Base-by-base conservation (phyloP, 2,329 filamentous ascomycete species). In the Curvularia lunata region DNA sequence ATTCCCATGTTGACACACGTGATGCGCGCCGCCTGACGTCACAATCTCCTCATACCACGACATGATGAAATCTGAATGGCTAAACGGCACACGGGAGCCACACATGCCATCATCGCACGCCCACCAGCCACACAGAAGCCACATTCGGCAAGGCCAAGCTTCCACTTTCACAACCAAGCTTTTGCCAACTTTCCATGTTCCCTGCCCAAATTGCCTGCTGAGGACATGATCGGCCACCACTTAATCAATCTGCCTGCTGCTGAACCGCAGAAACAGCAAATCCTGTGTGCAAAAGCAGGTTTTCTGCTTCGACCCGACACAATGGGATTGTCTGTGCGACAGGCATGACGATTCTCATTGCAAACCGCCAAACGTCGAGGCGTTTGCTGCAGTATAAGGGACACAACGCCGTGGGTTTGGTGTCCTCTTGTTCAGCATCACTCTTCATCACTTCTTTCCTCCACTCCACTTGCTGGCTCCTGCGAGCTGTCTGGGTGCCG, bases 131-230 rank as follows among this genome's bases (percentile, higher is more conserved):
- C 54, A 57, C 54, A 52, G 18, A 18, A 70, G 67, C 67, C 54
- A 68, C 67, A 61, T 42, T 61, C 3, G 55, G 41, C 28, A 23
- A 42, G 12, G 58, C 53, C 54, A 69, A 69, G 67, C 67, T 63
- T 61, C 34, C 25, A 18, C 40, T 42, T 48, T 45, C 42, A 16
- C 13, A 34, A 62, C 61, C 62, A 70, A 69, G 65, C 66, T 67
- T 66, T 69, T 65, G 59, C 60, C 60, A 60, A 63, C 58, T 61
- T 64, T 37, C 5, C 34, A 7, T 37, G 34, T 18, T 37, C 16
- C 16, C 16, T 37, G 34, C 16, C 1, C 16, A 37, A 18, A 16
- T 4, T 16, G 51, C 62, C 58, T 19, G 47, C 58, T 43, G 16
- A 10, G 48, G 62, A 9, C 19, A 51, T 13, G 58, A 65, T 63